Evolutionary conservation across 106 monocot genomes (phyloP).

Genomic region (Gastrodia elata): DNA sequence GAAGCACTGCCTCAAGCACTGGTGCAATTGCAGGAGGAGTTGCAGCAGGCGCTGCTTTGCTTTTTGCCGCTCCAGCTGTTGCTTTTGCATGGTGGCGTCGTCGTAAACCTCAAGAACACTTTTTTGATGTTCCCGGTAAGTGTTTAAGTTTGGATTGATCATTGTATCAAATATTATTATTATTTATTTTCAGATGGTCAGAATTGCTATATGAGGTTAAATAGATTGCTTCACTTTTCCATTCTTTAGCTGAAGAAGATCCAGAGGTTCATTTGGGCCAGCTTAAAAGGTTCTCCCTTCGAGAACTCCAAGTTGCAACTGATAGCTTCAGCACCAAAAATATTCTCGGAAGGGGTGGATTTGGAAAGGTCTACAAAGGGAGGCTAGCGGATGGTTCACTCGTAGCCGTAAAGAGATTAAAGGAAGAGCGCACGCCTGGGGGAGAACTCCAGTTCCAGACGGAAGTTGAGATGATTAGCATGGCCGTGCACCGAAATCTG

Average conservation of each 20-base stretch:
- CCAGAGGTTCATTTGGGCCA: constrained; percentile 90
- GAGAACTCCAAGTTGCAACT: constrained; percentile 90
- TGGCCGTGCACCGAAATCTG: constrained; percentile 71
- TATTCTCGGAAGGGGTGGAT: constrained; percentile 85
- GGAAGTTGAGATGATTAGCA: constrained; percentile 74
- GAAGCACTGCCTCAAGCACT: constrained; percentile 52
- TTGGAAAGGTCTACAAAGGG: constrained; percentile 94
- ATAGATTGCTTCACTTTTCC: not conserved
- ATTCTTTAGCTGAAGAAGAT: constrained; percentile 76
- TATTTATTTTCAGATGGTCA: not conserved
- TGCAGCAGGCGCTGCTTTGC: constrained; percentile 83
- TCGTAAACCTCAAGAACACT: constrained; percentile 75
- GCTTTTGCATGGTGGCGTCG: constrained; percentile 87
- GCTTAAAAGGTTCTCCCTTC: constrained; percentile 80
- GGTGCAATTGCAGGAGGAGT: constrained; percentile 91
- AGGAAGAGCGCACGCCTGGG: constrained; percentile 63
- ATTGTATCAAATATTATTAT: not conserved
- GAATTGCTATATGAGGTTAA: not conserved
- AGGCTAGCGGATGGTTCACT: constrained; percentile 70
- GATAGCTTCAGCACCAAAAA: constrained; percentile 80
- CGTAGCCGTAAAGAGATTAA: constrained; percentile 81
- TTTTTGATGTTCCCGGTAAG: constrained; percentile 96
- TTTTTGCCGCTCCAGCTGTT: constrained; percentile 82
- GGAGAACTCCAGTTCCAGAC: constrained; percentile 76
- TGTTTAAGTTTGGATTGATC: constrained; percentile 1